Conservation (phyloP, 2,329 filamentous ascomycete genomes). For the Ilyonectria destructans region DNA sequence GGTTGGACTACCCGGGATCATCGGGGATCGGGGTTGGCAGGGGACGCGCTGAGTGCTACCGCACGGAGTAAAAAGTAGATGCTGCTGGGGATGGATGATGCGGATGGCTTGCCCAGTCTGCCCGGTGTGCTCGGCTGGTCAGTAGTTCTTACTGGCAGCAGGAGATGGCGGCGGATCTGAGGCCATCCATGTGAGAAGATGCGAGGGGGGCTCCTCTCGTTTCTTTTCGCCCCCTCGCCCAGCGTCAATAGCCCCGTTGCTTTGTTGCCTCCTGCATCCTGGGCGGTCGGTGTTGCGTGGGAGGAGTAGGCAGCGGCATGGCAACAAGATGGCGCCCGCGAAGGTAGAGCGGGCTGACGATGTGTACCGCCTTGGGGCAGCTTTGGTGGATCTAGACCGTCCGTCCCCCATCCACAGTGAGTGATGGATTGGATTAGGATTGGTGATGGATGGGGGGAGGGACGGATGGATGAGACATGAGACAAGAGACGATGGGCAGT, state of each 20-base stretch:
- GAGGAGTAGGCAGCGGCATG: slow-evolving; percentile 2
- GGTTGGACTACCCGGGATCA: slow-evolving; percentile 26
- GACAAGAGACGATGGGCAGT: slow-evolving; percentile 7
- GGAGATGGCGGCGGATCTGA: slow-evolving; percentile 25
- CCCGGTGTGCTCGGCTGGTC: slow-evolving; percentile 7
- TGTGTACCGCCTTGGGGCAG: slow-evolving; percentile 12
- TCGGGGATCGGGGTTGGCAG: slow-evolving; percentile 24
- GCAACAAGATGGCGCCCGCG: slow-evolving; percentile 17
- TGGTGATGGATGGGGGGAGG: slow-evolving; percentile 1
- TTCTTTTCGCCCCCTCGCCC: slow-evolving; percentile 29
- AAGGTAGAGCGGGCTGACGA: slow-evolving; percentile 4
- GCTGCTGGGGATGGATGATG: slow-evolving; percentile 24
- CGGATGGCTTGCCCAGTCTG: slow-evolving; percentile 13
- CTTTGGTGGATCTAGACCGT: slow-evolving; percentile 28
- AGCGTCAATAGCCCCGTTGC: slow-evolving; percentile 23
- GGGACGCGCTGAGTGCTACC: slow-evolving; percentile 6
- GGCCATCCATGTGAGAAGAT: slow-evolving; percentile 32
- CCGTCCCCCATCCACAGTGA: slow-evolving; percentile 15
- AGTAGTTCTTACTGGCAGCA: slow-evolving; percentile 17
- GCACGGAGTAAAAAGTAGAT: slow-evolving; percentile 7
- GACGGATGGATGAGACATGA: slow-evolving; percentile 19
- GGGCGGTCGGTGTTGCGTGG: slow-evolving; percentile 19
- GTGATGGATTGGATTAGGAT: slow-evolving; percentile 10
- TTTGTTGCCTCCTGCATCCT: slow-evolving; percentile 21
- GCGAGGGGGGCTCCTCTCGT: slow-evolving; percentile 25